Base-by-base conservation (phyloP, 371 early-diverging fungal genomes). In the Zychaea mexicana region DNA sequence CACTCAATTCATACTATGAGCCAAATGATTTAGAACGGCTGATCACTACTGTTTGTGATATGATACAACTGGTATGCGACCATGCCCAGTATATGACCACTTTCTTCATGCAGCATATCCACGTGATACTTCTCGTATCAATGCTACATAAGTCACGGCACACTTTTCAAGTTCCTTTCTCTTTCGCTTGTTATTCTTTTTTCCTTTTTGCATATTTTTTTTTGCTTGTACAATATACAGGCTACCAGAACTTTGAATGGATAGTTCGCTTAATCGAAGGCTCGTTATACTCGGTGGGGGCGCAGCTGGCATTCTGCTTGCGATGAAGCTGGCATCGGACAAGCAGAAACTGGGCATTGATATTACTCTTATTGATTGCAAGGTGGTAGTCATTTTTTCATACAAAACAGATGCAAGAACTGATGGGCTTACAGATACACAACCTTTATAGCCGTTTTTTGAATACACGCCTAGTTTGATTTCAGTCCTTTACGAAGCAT, bases 381-480 rank as follows among this genome's bases (percentile, higher is more conserved):
- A 81, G 59, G 76, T 71, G 69, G 8, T 52, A 47, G 21, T 47
- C 32, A 9, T 24, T 6, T 17, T 27, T 32, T 28, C n/a, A n/a
- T 27, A n/a, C n/a, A n/a, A n/a, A n/a, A n/a, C n/a, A n/a, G n/a
- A n/a, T n/a, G n/a, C n/a, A n/a, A n/a, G n/a, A n/a, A n/a, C n/a
- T n/a, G n/a, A n/a, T n/a, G n/a, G n/a, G n/a, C 15, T 17, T 9
- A 52, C 13, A 19, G 17, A 32, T 31, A 3, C 9, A 22, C 17
- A 32, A n/a, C 26, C 30, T 28, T 1, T 27, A 2, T 52, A 73
- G 77, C 33, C 78, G 6, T 81, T 73, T 57, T 73, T 66, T 32
- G 77, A 77, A 61, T 81, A 74, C 47, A 81, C 77, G 17, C 81
- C 81, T 5, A 65, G 60, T 1, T 61, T 81, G 17, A 74, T 75